A percentile compares a stretch with the other conserved stretches of the same genome.
phyloP scores from a whole-genome alignment of 352 stramenopile genomes.

The Globisporangium viniferum region DNA sequence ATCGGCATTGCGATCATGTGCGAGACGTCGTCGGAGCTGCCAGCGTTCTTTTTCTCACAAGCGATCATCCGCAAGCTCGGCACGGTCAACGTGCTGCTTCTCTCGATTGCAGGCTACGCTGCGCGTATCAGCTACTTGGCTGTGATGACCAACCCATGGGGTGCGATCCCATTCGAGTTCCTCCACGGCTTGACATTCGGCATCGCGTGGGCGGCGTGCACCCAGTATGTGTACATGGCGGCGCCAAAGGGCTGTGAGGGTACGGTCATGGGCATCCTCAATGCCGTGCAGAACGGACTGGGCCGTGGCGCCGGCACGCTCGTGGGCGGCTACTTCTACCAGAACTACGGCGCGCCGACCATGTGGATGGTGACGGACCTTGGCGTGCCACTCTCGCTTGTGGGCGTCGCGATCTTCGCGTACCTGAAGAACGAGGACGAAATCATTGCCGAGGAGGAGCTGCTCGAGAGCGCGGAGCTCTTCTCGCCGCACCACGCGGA shows the following conservation, averaged over 20 bases:
- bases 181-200: constrained; percentile 75
- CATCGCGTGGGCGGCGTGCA: constrained; percentile 68
- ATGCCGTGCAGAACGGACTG: constrained; percentile 71
- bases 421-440: constrained; percentile 49
- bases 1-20: constrained; percentile 80
- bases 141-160: constrained; percentile 78
- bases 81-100: constrained; percentile 66
- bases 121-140: constrained; percentile 70
- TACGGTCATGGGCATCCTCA: constrained; percentile 77
- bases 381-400: constrained; percentile 58
- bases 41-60: constrained; percentile 80
- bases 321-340: constrained; percentile 74
- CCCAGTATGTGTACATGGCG: constrained; percentile 72
- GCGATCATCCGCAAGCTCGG: constrained; percentile 65
- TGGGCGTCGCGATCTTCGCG: constrained; percentile 55
- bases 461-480: constrained; percentile 55
- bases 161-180: constrained; percentile 77
- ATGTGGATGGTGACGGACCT: constrained; percentile 75
- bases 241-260: constrained; percentile 57
- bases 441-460: constrained; percentile 23
- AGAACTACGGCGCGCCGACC: constrained; percentile 51
- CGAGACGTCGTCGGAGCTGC: constrained; percentile 76
- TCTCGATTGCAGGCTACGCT: constrained; percentile 68
- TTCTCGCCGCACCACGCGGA: constrained; percentile 60
- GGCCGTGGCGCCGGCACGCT: constrained; percentile 64